Conservation (phyloP, 371 early-diverging fungal genomes). For the Ecytonucleospora hepatopenaei region DNA sequence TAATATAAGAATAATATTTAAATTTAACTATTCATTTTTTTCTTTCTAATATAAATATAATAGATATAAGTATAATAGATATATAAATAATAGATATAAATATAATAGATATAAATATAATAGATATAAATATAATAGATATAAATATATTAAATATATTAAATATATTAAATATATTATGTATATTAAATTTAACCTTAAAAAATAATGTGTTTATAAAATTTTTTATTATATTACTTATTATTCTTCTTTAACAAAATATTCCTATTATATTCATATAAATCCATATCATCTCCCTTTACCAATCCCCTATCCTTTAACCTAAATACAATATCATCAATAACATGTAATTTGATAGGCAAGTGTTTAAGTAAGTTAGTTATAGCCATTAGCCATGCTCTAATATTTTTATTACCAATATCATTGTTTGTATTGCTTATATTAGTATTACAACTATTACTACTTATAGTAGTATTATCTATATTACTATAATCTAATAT, state of each 20-base stretch:
- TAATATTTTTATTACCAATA: conserved; percentile 38
- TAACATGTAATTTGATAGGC: conserved; percentile 39
- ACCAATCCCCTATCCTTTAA: conserved; percentile 20
- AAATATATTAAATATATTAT: neutral
- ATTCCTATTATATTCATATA: neutral
- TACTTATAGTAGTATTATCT: too few relatives aligned
- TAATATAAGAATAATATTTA: too few relatives aligned
- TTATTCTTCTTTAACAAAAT: neutral
- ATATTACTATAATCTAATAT: too few relatives aligned
- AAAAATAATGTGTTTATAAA: neutral
- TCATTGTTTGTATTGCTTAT: too few relatives aligned
- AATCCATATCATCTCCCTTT: conserved; percentile 4
- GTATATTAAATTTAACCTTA: neutral
- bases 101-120: neutral
- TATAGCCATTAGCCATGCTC: conserved; percentile 39
- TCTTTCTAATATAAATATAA: too few relatives aligned
- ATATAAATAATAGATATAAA: too few relatives aligned
- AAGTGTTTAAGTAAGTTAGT: conserved; percentile 45
- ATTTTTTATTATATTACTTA: neutral
- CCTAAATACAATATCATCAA: conserved; percentile 21
- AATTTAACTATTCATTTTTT: too few relatives aligned
- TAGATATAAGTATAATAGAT: too few relatives aligned
- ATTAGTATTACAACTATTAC: too few relatives aligned
- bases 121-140: too few relatives aligned
- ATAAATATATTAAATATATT: neutral